A percentile compares a stretch with the other conserved stretches of the same genome.
phyloP scores from a whole-genome alignment of 441 rosid species.

The Erodium chrysanthum region DNA sequence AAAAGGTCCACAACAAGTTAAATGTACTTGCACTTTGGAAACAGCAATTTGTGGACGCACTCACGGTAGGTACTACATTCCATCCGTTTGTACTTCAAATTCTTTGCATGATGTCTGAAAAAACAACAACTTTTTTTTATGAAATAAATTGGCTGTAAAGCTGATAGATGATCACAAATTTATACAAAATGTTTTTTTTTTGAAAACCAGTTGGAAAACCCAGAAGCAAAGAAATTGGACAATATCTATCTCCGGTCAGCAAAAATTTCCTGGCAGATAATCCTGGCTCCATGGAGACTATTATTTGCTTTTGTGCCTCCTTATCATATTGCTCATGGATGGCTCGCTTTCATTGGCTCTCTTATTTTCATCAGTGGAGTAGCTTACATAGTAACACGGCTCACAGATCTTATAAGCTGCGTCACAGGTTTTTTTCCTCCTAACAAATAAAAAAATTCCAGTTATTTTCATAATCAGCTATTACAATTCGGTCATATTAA shows the following conservation, averaged over 20 bases:
- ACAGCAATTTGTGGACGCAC: constrained; percentile 62
- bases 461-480: constrained; percentile 2
- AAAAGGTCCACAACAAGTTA: constrained; percentile 22
- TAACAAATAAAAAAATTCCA: background rate
- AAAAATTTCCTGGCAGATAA: constrained; percentile 47
- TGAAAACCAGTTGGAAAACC: constrained; percentile 49
- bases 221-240: constrained; percentile 47
- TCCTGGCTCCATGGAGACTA: constrained; percentile 65
- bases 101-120: constrained; percentile 17
- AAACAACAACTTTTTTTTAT: background rate
- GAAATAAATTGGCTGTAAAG: background rate
- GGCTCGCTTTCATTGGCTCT: constrained; percentile 80
- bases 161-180: background rate
- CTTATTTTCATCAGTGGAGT: constrained; percentile 71
- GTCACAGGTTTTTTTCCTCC: constrained; percentile 48
- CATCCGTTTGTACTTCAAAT: constrained; percentile 3
- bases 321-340: constrained; percentile 73
- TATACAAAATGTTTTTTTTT: background rate
- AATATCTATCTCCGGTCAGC: constrained; percentile 29
- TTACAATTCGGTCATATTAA: background rate
- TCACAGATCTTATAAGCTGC: constrained; percentile 78
- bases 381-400: constrained; percentile 56
- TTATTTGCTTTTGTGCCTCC: constrained; percentile 89
- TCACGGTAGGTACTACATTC: constrained; percentile 30
- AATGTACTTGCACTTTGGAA: constrained; percentile 52